Base-by-base conservation (phyloP, 176 grass and related monocot genomes). In the Miscanthus lutarioriparius region DNA sequence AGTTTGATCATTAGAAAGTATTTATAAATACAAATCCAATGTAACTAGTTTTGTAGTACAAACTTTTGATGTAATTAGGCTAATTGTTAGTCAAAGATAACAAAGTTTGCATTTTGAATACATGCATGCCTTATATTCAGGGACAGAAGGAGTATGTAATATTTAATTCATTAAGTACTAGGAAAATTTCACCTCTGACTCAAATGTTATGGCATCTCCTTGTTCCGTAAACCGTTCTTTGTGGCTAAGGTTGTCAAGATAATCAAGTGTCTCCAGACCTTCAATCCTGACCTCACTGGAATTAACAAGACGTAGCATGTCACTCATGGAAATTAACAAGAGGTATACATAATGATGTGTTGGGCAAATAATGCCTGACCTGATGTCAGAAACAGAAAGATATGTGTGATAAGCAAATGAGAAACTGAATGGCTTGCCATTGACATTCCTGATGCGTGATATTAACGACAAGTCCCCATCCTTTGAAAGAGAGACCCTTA, bases 391-490 rank as follows among this genome's bases (percentile, higher is more conserved):
- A 83, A 98, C 91, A 37, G 89, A 95, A 22, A 98, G 86, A 15
- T 98, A 95, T 20, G 96, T 98, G 77, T 98, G 96, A 68, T 98
- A 98, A 64, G 82, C 96, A 90, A 98, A 98, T 64, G 96, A 98
- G 85, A 95, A 98, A 85, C 83, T 93, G 79, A 98, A 98, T 75
- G 92, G 76, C 89, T 88, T 98, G 56, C 87, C 93, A 79, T 95
- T 90, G n/a, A 98, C 88, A 79, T 98, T 98, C 86, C 93, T 90
- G 71, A 95, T 80, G 6, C 93, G 89, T 9, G 93, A 98, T 72
- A 89, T 78, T 49, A 98, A 70, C 28, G 90, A 85, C 13, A 98
- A 83, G 80, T 88, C 76, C 12, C 96, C 96, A 81, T 95, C 80
- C 77, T 87, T 93, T 33, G 93, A 86, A 74, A 98, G 93, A 80